Conservation (phyloP, 768 basidiomycete species). For the Leccinum rimulosum region DNA sequence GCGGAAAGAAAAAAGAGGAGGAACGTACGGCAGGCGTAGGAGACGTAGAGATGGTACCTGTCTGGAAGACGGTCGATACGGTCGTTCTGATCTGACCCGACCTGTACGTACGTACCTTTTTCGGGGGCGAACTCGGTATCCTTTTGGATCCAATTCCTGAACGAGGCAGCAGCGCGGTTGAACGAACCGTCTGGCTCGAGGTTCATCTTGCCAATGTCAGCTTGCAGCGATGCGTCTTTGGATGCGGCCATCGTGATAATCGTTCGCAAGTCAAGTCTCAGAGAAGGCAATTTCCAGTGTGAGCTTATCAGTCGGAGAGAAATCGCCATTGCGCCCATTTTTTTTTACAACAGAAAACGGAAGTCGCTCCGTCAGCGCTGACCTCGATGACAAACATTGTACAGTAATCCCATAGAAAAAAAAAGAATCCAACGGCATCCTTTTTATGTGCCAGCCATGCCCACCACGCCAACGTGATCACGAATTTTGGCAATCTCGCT, state of each 20-base stretch:
- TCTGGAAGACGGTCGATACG: slow-evolving; percentile 39
- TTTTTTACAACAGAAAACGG: not conserved
- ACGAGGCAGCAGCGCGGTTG: slow-evolving; percentile 51
- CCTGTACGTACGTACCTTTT: slow-evolving; percentile 46
- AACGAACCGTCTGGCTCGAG: slow-evolving; percentile 63
- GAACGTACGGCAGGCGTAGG: slow-evolving; percentile 75
- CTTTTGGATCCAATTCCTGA: slow-evolving; percentile 54
- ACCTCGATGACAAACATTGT: slow-evolving; percentile 14
- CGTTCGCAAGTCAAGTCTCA: not conserved
- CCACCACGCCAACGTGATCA: slow-evolving; percentile 80
- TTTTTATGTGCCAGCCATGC: slow-evolving; percentile 79
- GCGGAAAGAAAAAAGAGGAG: no score
- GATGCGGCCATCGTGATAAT: slow-evolving; percentile 27
- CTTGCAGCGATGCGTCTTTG: slow-evolving; percentile 35
- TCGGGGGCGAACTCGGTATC: slow-evolving; percentile 71
- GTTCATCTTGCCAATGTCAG: slow-evolving; percentile 56
- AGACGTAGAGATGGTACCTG: slow-evolving; percentile 91
- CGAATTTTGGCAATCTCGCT: slow-evolving; percentile 91
- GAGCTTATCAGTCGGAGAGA: slow-evolving; percentile 6
- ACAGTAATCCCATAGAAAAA: slow-evolving; percentile 8
- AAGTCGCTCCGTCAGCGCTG: slow-evolving; percentile 5
- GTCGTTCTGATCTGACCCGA: no score
- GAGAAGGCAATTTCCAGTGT: not conserved
- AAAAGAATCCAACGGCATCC: not conserved
- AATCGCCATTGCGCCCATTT: slow-evolving; percentile 14